These are phyloP conservation scores for Sclerotinia subarctica DNA, from an alignment of 2,329 filamentous ascomycete species.

Conservation along the genomic window DNA sequence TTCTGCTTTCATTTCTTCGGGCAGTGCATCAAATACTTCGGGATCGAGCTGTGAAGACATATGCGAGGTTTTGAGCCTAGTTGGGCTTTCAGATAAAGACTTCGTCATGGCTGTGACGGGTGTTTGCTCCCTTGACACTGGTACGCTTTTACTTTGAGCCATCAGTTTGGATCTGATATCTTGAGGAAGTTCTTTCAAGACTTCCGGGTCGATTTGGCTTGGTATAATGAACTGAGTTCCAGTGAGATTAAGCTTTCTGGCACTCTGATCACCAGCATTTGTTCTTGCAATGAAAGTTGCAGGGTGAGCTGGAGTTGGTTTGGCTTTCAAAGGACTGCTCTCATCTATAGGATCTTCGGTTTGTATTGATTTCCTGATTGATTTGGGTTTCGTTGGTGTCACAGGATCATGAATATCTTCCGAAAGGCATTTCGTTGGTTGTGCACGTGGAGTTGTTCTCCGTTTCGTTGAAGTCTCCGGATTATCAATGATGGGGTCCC, in stretches of 20 bases:
- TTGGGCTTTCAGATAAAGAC: slow-evolving; percentile 34
- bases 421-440: slow-evolving; percentile 16
- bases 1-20: slow-evolving; percentile 81
- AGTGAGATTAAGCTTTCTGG: slow-evolving; percentile 71
- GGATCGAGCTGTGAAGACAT: slow-evolving; percentile 75
- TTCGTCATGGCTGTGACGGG: slow-evolving; percentile 32
- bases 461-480: slow-evolving; percentile 41
- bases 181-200: slow-evolving; percentile 76
- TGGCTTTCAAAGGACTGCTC: slow-evolving; percentile 50
- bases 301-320: slow-evolving; percentile 47
- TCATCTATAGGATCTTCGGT: slow-evolving; percentile 53
- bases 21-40: slow-evolving; percentile 78
- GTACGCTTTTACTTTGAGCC: slow-evolving; percentile 47
- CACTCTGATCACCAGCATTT: slow-evolving; percentile 46
- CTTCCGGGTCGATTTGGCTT: slow-evolving; percentile 73
- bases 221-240: slow-evolving; percentile 94
- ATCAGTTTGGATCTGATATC: slow-evolving; percentile 78
- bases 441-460: slow-evolving; percentile 27
- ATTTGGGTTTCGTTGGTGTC: slow-evolving; percentile 33
- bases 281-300: slow-evolving; percentile 51
- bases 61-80: neutral
- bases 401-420: slow-evolving; percentile 31
- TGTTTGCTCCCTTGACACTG: slow-evolving; percentile 34
- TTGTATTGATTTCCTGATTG: slow-evolving; percentile 17
- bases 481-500: slow-evolving; percentile 46